Evolutionary conservation across 331 rosid species (phyloP).

Genomic region (Rhamnella rubrinervis): DNA sequence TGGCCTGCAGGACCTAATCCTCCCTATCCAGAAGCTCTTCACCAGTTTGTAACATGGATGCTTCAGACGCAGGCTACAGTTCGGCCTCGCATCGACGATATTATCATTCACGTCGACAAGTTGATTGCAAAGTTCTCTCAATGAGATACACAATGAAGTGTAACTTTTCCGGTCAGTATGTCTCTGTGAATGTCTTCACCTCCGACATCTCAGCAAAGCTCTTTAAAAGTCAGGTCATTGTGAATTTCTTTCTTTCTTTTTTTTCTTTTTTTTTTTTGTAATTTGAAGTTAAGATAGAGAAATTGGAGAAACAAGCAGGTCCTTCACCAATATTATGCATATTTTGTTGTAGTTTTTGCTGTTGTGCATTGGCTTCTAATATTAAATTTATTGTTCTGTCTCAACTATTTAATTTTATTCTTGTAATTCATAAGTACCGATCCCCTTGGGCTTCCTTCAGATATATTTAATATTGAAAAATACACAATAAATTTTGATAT

Average conservation of each 20-base stretch:
- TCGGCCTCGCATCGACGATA: constrained; percentile 85
- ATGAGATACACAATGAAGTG: constrained; percentile 38
- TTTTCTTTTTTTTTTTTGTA: neutral
- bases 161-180: neutral
- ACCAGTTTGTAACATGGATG: constrained; percentile 96
- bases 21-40: constrained; percentile 89
- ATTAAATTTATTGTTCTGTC: constrained; percentile 25
- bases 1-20: constrained; percentile 88
- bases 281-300: constrained; percentile 26
- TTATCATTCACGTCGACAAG: constrained; percentile 88
- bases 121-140: constrained; percentile 74
- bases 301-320: constrained; percentile 36
- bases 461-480: constrained; percentile 11
- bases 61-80: constrained; percentile 92
- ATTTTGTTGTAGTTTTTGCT: constrained; percentile 47
- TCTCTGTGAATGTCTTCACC: neutral
- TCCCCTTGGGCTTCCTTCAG: constrained; percentile 26
- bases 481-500: constrained; percentile 17
- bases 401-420: constrained; percentile 34
- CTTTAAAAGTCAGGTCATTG: constrained; percentile 9
- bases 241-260: constrained; percentile 23
- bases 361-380: constrained; percentile 42
- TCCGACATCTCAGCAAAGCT: constrained; percentile 20
- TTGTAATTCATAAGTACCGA: constrained; percentile 50
- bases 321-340: constrained; percentile 35